Conservation (phyloP, 306 rosid genomes). For the Oemleria cerasiformis region DNA sequence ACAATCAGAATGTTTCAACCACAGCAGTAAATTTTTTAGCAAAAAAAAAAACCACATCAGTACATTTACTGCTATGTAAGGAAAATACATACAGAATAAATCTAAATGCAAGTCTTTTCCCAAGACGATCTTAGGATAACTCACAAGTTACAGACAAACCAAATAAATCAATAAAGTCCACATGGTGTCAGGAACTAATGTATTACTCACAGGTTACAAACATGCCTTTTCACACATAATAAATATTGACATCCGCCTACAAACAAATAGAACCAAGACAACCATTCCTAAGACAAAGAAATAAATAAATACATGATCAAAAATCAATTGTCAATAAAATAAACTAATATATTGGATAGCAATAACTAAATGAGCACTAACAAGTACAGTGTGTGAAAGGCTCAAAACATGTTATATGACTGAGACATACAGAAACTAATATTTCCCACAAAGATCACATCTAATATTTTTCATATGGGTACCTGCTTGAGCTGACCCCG, state of each 20-base stretch:
- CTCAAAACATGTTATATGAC: neutral
- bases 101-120: neutral
- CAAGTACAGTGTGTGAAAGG: neutral
- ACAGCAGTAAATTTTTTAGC: neutral
- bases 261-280: neutral
- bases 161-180: neutral
- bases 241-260: neutral
- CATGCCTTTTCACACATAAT: neutral
- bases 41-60: neutral
- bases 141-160: too few species aligned
- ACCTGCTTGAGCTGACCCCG: constrained; percentile 98
- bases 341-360: neutral
- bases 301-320: neutral
- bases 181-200: neutral
- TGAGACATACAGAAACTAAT: neutral
- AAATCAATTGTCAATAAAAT: neutral
- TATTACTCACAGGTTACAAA: neutral
- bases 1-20: neutral
- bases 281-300: neutral
- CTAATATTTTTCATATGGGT: neutral
- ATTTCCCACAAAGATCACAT: neutral
- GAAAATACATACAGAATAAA: neutral
- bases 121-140: too few species aligned
- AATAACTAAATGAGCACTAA: neutral
- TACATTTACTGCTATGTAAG: neutral